Evolutionary conservation across 2,329 filamentous ascomycete genomes (phyloP).

Genomic region (Fusarium graminum): DNA sequence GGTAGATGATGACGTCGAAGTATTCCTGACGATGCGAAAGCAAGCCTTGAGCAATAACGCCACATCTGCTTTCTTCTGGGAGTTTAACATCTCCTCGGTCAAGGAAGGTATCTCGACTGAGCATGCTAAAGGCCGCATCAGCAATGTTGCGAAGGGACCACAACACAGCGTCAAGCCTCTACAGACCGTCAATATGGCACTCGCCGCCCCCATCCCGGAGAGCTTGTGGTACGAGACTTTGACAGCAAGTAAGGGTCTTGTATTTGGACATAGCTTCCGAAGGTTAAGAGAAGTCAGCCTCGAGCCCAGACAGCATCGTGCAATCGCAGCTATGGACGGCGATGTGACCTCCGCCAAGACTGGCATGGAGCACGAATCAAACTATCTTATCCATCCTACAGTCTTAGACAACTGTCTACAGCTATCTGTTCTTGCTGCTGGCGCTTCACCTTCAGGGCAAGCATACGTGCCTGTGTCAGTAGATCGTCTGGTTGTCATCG

Average conservation of each 20-base stretch:
- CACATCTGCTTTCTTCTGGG: constrained; percentile 6
- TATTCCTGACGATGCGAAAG: neutral
- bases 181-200: constrained; percentile 1
- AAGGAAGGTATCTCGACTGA: constrained; percentile 6
- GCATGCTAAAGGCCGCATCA: constrained; percentile 3
- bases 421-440: constrained; percentile 3
- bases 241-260: neutral
- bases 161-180: neutral
- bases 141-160: constrained; percentile 1
- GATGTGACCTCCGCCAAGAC: constrained; percentile 1
- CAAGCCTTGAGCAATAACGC: constrained; percentile 3
- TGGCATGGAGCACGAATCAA: constrained; percentile 1
- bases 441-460: constrained; percentile 1
- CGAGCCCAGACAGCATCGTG: neutral
- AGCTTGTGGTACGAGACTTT: neutral
- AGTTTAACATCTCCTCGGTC: constrained; percentile 4
- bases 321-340: neutral
- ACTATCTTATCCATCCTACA: constrained; percentile 2
- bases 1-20: constrained; percentile 1
- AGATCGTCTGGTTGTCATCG: neutral
- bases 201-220: neutral
- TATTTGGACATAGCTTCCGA: neutral
- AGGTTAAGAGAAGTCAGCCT: neutral
- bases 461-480: constrained; percentile 3
- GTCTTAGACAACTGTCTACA: neutral